Evolutionary conservation across 768 basidiomycete species (phyloP).

Genomic region (Rhodotorula diobovata): DNA sequence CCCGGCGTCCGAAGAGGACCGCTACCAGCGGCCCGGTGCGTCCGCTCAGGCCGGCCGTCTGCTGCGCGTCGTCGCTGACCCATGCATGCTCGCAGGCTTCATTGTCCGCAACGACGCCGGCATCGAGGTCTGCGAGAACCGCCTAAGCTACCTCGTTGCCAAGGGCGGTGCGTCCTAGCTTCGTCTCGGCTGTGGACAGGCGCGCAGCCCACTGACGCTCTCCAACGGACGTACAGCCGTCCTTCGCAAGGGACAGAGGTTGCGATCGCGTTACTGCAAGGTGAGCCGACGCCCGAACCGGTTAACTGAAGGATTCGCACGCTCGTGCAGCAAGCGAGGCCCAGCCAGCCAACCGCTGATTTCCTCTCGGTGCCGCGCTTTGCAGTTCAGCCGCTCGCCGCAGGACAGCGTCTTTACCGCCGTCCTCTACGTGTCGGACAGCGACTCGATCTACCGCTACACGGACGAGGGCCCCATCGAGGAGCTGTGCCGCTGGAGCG

Average conservation of each 20-base stretch:
- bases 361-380: conserved; percentile 18
- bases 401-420: conserved; percentile 73
- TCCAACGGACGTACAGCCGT: conserved; percentile 53
- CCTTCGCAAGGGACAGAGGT: conserved; percentile 73
- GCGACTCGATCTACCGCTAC: conserved; percentile 50
- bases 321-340: too few species aligned
- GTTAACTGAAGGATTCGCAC: too few species aligned
- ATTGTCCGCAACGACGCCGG: conserved; percentile 72
- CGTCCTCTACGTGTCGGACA: conserved; percentile 55
- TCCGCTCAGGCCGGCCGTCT: background rate
- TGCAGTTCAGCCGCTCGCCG: conserved; percentile 8
- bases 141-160: conserved; percentile 51
- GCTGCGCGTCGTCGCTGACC: background rate
- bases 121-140: conserved; percentile 75
- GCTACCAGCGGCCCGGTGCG: conserved; percentile 61
- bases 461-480: conserved; percentile 59
- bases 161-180: conserved; percentile 38
- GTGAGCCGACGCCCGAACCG: conserved; percentile 24
- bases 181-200: background rate
- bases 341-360: too few species aligned
- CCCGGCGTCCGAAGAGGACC: conserved; percentile 80
- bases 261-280: conserved; percentile 72
- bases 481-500: conserved; percentile 58
- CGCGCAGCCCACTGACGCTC: background rate
- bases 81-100: conserved; percentile 53